Evolutionary conservation across 2,329 filamentous ascomycete genomes (phyloP).

Genomic region (Anisogramma anomala): DNA sequence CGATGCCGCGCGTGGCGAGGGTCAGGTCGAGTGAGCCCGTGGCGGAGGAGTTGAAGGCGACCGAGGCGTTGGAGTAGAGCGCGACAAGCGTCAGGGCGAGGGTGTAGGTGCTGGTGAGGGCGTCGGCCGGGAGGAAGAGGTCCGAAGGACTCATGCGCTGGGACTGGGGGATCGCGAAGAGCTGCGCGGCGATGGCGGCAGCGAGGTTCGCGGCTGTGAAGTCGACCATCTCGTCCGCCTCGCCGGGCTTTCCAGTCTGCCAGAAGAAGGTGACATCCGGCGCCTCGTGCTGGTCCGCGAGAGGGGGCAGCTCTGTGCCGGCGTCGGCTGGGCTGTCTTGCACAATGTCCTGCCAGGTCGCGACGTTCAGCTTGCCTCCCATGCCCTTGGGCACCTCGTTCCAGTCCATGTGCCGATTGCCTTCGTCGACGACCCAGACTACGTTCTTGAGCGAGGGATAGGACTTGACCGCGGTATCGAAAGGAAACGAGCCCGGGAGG

Average conservation of each 20-base stretch:
- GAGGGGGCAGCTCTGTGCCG: conserved; percentile 51
- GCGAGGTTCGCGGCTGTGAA: conserved; percentile 78
- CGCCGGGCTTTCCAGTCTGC: conserved; percentile 40
- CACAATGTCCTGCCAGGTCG: conserved; percentile 88
- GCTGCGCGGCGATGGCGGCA: conserved; percentile 70
- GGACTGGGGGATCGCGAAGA: conserved; percentile 60
- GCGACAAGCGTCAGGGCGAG: conserved; percentile 71
- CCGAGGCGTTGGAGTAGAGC: conserved; percentile 70
- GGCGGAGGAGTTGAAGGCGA: conserved; percentile 83
- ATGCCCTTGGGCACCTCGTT: conserved; percentile 72
- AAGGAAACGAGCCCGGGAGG: conserved; percentile 74
- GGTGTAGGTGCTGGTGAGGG: conserved; percentile 67
- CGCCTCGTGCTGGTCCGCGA: conserved; percentile 41
- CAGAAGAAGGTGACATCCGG: conserved; percentile 56
- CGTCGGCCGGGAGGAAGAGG: conserved; percentile 74
- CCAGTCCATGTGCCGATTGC: conserved; percentile 91
- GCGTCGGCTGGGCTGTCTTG: conserved; percentile 52
- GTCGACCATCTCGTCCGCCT: conserved; percentile 59
- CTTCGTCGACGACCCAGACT: conserved; percentile 86
- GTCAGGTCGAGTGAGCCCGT: conserved; percentile 56
- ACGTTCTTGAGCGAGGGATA: conserved; percentile 65
- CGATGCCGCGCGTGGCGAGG: conserved; percentile 60
- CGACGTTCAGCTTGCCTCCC: conserved; percentile 62
- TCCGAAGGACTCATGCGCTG: conserved; percentile 67
- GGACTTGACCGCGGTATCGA: conserved; percentile 57